phyloP scores from a whole-genome alignment of 2,329 filamentous ascomycete genomes.

The Aspergillus pseudoterreus region DNA sequence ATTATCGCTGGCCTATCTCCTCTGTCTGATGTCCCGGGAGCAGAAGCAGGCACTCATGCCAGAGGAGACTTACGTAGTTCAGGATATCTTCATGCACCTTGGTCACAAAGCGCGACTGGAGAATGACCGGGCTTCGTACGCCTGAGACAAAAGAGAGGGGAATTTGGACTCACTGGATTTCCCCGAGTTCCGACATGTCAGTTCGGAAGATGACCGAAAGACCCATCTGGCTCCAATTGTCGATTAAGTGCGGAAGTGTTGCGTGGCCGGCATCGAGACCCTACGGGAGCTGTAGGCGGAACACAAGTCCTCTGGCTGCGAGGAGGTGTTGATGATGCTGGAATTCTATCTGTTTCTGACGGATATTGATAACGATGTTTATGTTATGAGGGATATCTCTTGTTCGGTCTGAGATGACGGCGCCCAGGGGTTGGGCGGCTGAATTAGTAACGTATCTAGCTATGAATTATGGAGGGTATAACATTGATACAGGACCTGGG shows the following conservation, averaged over 20 bases:
- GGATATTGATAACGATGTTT: background rate
- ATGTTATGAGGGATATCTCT: background rate
- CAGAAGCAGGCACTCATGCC: background rate
- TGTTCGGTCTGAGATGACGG: background rate
- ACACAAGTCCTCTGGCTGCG: background rate
- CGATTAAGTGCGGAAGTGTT: background rate
- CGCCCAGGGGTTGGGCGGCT: no score
- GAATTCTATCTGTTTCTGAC: background rate
- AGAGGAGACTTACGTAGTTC: background rate
- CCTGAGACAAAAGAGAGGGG: background rate
- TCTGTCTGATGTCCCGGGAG: background rate
- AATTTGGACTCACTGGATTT: background rate
- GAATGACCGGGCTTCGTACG: background rate
- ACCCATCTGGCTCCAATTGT: background rate
- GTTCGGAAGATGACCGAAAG: background rate
- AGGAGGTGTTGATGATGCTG: background rate
- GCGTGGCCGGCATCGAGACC: background rate
- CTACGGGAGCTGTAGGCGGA: background rate
- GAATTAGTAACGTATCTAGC: no score
- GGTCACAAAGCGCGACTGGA: background rate
- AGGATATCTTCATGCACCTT: background rate
- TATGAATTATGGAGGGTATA: no score
- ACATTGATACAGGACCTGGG: no score
- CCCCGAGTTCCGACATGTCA: background rate
- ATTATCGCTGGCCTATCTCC: background rate